Conservation (phyloP, 306 rosid genomes). For the Carpinus viminea region DNA sequence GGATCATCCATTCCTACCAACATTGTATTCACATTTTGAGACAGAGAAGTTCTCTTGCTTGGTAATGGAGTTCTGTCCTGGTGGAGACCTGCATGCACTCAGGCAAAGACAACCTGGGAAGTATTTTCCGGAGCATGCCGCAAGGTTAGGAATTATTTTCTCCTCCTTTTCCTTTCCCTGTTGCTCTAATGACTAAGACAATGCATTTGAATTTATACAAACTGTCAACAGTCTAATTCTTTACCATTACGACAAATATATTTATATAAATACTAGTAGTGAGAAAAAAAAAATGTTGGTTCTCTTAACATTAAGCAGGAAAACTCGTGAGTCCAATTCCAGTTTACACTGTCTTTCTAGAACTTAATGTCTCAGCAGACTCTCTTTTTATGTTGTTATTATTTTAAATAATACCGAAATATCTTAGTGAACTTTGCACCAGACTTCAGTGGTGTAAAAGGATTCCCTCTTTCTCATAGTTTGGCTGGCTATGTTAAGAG, state of each 20-base stretch:
- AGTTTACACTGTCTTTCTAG: conserved; percentile 9
- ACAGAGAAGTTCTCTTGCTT: conserved; percentile 80
- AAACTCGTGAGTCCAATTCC: conserved; percentile 17
- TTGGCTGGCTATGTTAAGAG: conserved; percentile 1
- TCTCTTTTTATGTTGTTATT: not conserved
- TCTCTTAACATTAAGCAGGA: not conserved
- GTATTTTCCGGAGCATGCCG: conserved; percentile 84
- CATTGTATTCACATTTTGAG: conserved; percentile 83
- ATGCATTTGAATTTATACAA: not conserved
- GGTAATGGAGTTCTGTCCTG: conserved; percentile 96
- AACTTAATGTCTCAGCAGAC: not conserved
- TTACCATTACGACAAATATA: not conserved
- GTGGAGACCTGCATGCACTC: conserved; percentile 89
- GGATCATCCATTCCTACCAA: conserved; percentile 97
- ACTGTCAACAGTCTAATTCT: too few relatives aligned
- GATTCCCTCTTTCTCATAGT: not conserved
- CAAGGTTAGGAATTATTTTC: conserved; percentile 64
- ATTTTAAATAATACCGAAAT: not conserved
- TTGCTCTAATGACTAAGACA: not conserved
- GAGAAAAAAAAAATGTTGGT: not conserved
- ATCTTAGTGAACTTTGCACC: not conserved
- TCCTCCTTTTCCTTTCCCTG: conserved; percentile 10
- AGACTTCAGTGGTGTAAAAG: conserved; percentile 2
- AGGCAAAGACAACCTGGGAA: conserved; percentile 90
- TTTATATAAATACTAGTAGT: not conserved